phyloP scores from a whole-genome alignment of 2,329 filamentous ascomycete genomes.

The Hypocreales sp. region DNA sequence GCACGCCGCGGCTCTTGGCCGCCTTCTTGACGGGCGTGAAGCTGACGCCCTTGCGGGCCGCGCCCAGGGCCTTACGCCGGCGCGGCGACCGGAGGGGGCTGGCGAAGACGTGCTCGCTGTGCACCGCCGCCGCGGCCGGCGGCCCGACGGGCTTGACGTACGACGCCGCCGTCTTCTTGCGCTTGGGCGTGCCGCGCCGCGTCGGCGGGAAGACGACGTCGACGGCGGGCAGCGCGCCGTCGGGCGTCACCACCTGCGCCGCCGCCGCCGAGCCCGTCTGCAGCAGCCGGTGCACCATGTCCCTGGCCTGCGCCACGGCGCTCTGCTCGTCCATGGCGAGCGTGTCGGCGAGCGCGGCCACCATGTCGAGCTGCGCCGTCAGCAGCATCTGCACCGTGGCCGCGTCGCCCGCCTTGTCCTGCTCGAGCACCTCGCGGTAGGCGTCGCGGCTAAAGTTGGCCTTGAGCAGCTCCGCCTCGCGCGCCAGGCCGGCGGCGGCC shows the following conservation, averaged over 20 bases:
- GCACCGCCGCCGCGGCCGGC: slow-evolving; percentile 22
- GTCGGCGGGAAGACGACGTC: slow-evolving; percentile 58
- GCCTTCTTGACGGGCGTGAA: slow-evolving; percentile 74
- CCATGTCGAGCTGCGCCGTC: slow-evolving; percentile 81
- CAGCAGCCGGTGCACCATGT: slow-evolving; percentile 62
- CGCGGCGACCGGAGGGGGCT: slow-evolving; percentile 60
- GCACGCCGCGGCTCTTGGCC: slow-evolving; percentile 63
- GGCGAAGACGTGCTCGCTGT: slow-evolving; percentile 13
- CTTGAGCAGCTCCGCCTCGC: slow-evolving; percentile 79
- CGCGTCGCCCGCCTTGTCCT: slow-evolving; percentile 69
- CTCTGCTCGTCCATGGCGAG: slow-evolving; percentile 71
- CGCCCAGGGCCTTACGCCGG: slow-evolving; percentile 51
- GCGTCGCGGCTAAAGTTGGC: slow-evolving; percentile 69
- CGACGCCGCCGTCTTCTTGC: slow-evolving; percentile 37
- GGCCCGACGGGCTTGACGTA: slow-evolving; percentile 27
- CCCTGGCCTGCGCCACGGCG: slow-evolving; percentile 65
- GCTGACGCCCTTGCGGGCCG: slow-evolving; percentile 50
- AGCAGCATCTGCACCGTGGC: slow-evolving; percentile 70
- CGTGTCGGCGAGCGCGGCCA: slow-evolving; percentile 69
- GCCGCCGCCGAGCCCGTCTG: slow-evolving; percentile 59
- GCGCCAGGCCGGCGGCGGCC: slow-evolving; percentile 42
- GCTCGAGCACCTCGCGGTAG: slow-evolving; percentile 61
- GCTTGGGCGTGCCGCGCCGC: slow-evolving; percentile 62
- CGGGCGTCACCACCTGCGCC: slow-evolving; percentile 79
- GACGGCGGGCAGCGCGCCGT: slow-evolving; percentile 49